Evolutionary conservation across 2,329 filamentous ascomycete species (phyloP).

Genomic region (Trichoderma hamatum): DNA sequence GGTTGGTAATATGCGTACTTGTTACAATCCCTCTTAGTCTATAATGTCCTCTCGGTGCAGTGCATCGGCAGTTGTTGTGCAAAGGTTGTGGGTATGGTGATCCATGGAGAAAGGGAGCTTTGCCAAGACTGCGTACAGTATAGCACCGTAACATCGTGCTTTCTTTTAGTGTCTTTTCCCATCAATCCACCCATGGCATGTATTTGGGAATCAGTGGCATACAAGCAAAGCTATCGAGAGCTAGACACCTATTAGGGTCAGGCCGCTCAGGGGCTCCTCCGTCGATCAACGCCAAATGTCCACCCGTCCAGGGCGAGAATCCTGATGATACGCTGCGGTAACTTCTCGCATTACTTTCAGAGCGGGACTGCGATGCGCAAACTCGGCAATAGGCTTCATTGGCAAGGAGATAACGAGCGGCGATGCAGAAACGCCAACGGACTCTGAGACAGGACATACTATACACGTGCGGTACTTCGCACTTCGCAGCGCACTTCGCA

Average conservation of each 20-base stretch:
- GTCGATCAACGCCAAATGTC: constrained; percentile 12
- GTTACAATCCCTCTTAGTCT: neutral
- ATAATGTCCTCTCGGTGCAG: neutral
- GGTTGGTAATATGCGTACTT: neutral
- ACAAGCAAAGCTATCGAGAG: neutral
- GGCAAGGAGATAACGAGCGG: constrained; percentile 5
- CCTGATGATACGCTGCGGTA: constrained; percentile 12
- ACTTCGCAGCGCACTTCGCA: neutral
- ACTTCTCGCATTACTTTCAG: neutral
- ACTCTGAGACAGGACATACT: neutral
- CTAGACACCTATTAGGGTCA: neutral
- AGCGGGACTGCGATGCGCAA: neutral
- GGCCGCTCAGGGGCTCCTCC: constrained; percentile 13
- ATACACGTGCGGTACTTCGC: neutral
- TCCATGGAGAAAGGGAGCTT: constrained; percentile 12
- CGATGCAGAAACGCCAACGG: neutral
- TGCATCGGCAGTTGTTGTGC: constrained; percentile 23
- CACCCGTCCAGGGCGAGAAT: constrained; percentile 7
- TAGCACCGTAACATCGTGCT: constrained; percentile 12
- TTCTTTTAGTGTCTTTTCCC: constrained; percentile 4
- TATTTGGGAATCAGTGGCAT: constrained; percentile 1
- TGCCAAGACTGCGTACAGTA: neutral
- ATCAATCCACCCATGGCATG: neutral
- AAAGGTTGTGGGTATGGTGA: constrained; percentile 12
- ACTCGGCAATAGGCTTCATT: constrained; percentile 7